Evolutionary conservation across 2,329 filamentous ascomycete genomes (phyloP).

Genomic region (Parafenestella ontariensis): DNA sequence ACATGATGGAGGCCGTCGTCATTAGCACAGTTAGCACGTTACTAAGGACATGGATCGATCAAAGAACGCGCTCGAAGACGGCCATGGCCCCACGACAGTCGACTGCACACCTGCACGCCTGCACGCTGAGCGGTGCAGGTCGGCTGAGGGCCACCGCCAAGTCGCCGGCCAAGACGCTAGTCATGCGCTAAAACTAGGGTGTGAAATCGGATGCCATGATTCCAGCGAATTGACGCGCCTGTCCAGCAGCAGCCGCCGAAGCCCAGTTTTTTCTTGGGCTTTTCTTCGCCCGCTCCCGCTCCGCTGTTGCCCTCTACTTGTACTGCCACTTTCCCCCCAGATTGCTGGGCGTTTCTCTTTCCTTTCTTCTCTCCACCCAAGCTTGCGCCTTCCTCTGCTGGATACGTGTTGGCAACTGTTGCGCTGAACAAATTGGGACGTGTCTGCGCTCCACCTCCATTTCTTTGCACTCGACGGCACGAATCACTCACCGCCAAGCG

Average conservation of each 20-base stretch:
- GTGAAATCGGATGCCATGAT: neutral
- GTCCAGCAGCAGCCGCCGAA: neutral
- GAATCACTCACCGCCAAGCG: constrained; percentile 9
- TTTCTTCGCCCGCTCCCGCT: constrained; percentile 10
- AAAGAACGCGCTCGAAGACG: neutral
- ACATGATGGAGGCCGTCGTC: neutral
- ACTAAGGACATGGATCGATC: neutral
- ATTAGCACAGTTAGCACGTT: neutral
- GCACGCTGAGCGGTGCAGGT: neutral
- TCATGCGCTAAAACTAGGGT: neutral
- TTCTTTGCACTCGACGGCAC: neutral
- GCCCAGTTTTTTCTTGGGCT: constrained; percentile 6
- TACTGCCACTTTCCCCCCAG: constrained; percentile 5
- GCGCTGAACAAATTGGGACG: constrained; percentile 2
- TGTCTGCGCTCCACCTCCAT: neutral
- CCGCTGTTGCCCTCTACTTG: constrained; percentile 5
- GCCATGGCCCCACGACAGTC: neutral
- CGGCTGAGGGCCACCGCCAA: constrained; percentile 3
- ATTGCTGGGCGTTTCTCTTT: constrained; percentile 10
- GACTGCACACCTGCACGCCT: neutral
- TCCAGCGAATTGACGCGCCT: neutral
- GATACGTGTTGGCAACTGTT: constrained; percentile 1
- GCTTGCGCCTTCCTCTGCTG: constrained; percentile 4
- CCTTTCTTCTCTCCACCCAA: constrained; percentile 12
- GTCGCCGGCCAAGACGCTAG: constrained; percentile 5